Conservation (phyloP, 352 stramenopile species). For the Pythium dissimile region DNA sequence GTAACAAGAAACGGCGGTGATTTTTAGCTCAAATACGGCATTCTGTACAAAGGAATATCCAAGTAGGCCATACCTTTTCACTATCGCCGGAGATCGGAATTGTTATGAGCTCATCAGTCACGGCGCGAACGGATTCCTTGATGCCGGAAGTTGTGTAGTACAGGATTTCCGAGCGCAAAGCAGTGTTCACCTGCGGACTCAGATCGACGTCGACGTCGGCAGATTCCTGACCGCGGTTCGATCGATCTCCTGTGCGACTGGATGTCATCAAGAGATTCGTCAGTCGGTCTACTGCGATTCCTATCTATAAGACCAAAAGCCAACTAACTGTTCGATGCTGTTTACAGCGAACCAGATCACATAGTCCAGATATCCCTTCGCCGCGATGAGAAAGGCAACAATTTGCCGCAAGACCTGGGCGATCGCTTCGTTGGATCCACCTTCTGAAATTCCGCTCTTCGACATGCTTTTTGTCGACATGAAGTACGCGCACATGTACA, state of each 20-base stretch:
- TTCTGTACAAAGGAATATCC: background rate
- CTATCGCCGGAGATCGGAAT: conserved; percentile 80
- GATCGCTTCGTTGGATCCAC: conserved; percentile 34
- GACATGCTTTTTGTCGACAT: conserved; percentile 64
- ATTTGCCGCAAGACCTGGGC: conserved; percentile 80
- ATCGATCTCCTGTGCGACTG: conserved; percentile 32
- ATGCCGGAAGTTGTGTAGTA: conserved; percentile 91
- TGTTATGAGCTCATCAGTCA: conserved; percentile 68
- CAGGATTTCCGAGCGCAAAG: conserved; percentile 83
- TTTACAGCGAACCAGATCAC: conserved; percentile 91
- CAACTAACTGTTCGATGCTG: conserved; percentile 69
- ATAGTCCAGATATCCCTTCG: conserved; percentile 84
- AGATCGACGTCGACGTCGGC: conserved; percentile 83
- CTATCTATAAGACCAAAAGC: background rate
- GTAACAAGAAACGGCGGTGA: background rate
- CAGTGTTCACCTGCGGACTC: conserved; percentile 87
- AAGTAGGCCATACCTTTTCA: conserved; percentile 38
- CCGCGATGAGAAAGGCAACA: conserved; percentile 79
- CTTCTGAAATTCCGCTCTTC: conserved; percentile 28
- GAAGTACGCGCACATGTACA: conserved; percentile 91
- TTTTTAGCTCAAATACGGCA: background rate
- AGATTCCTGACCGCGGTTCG: conserved; percentile 50
- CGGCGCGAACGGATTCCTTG: conserved; percentile 77
- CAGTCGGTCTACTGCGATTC: background rate
- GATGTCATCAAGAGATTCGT: background rate